phyloP scores from a whole-genome alignment of 192 early-diverging fungal genomes.

The Coemansia sp. region DNA sequence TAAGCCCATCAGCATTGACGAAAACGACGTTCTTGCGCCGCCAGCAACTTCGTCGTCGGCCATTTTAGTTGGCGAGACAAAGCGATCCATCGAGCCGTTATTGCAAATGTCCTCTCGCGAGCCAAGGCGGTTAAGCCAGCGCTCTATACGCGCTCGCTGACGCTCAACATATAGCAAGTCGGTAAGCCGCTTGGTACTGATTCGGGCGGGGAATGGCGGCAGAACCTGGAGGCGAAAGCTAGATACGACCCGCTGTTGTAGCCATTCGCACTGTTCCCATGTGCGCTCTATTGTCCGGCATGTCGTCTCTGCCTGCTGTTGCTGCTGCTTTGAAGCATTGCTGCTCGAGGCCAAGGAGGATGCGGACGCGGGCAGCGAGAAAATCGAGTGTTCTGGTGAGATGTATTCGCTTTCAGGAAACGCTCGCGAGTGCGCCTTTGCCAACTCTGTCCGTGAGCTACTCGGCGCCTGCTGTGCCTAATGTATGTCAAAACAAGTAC shows the following conservation, averaged over 20 bases:
- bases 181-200: conserved; percentile 11
- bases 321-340: conserved; percentile 5
- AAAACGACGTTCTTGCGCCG: conserved; percentile 33
- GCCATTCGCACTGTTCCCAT: conserved; percentile 53
- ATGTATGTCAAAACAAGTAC: neutral
- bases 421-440: neutral
- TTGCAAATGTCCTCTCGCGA: conserved; percentile 38
- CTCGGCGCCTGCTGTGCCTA: neutral
- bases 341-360: neutral
- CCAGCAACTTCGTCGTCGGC: conserved; percentile 19
- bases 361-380: neutral
- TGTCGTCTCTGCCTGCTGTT: neutral
- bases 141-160: conserved; percentile 41
- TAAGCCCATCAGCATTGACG: conserved; percentile 37
- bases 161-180: conserved; percentile 37
- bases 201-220: conserved; percentile 37
- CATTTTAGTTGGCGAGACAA: conserved; percentile 34
- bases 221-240: conserved; percentile 46
- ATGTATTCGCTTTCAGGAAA: conserved; percentile 6
- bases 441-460: neutral
- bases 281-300: conserved; percentile 45
- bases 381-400: conserved; percentile 5
- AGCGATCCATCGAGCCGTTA: conserved; percentile 38
- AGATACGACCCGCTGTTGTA: conserved; percentile 33
- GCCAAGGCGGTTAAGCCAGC: conserved; percentile 51